phyloP scores from a whole-genome alignment of 805 yeast genomes.

The Schizosaccharomyces lindneri region DNA sequence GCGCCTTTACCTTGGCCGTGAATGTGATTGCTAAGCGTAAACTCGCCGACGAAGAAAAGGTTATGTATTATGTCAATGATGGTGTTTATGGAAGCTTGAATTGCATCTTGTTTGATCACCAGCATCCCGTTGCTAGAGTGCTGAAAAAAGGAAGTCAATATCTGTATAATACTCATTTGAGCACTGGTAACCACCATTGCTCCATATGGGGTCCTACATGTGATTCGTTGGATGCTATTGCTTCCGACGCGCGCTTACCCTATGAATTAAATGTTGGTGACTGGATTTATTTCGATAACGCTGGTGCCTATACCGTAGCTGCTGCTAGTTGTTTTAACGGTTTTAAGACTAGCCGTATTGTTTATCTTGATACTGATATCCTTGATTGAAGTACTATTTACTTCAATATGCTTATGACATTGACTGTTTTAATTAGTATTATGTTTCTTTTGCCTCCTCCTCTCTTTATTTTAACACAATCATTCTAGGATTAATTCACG shows the following conservation, averaged over 20 bases:
- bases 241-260: slow-evolving; percentile 26
- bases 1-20: slow-evolving; percentile 63
- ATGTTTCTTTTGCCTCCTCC: not conserved
- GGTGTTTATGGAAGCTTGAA: slow-evolving; percentile 92
- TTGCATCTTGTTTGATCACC: slow-evolving; percentile 83
- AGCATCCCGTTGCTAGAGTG: slow-evolving; percentile 44
- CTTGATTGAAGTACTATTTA: not conserved
- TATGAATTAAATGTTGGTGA: slow-evolving; percentile 57
- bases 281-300: slow-evolving; percentile 62
- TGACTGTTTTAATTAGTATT: not conserved
- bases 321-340: slow-evolving; percentile 92
- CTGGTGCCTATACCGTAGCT: slow-evolving; percentile 82
- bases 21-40: slow-evolving; percentile 68
- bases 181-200: slow-evolving; percentile 6
- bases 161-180: slow-evolving; percentile 9
- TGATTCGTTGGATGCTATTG: slow-evolving; percentile 78
- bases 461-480: not conserved
- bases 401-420: not conserved
- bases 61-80: slow-evolving; percentile 69
- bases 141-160: slow-evolving; percentile 29
- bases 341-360: slow-evolving; percentile 34
- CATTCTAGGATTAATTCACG: too few species aligned
- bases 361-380: slow-evolving; percentile 22
- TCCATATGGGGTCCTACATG: slow-evolving; percentile 98
- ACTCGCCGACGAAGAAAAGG: slow-evolving; percentile 11